A percentile compares a stretch with the other conserved stretches of the same genome.
These are phyloP conservation scores for Polychytrium aggregatum DNA, from an alignment of 192 early-diverging fungal species.

Conservation along the genomic window DNA sequence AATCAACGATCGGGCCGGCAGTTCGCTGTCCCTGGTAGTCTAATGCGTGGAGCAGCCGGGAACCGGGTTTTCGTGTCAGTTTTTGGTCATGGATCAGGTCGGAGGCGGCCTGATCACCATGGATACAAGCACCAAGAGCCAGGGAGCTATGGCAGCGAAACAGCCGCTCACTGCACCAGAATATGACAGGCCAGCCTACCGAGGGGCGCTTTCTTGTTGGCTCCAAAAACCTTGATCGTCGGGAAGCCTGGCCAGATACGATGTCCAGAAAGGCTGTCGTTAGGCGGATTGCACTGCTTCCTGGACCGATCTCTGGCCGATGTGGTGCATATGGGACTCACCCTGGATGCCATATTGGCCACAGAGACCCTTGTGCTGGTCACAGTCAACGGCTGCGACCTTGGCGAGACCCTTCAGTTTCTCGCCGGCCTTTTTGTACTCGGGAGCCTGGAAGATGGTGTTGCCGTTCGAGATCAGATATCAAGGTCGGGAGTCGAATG, in stretches of 20 bases:
- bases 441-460: slow-evolving; percentile 72
- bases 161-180: no score
- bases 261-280: background rate
- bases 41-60: no score
- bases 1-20: slow-evolving; percentile 64
- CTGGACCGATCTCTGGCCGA: background rate
- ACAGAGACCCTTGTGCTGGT: slow-evolving; percentile 69
- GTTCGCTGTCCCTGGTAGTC: slow-evolving; percentile 66
- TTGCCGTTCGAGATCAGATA: slow-evolving; percentile 16
- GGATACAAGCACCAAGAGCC: no score
- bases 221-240: slow-evolving; percentile 71
- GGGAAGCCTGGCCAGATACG: slow-evolving; percentile 67
- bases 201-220: slow-evolving; percentile 30
- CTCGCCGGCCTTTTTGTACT: slow-evolving; percentile 79
- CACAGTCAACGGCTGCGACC: slow-evolving; percentile 86
- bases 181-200: slow-evolving; percentile 7
- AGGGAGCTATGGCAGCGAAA: no score
- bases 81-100: no score
- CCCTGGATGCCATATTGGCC: slow-evolving; percentile 69
- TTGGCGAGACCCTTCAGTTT: slow-evolving; percentile 76
- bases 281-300: background rate
- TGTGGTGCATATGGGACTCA: no score
- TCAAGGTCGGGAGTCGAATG: background rate
- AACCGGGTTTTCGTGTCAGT: no score
- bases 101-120: slow-evolving; percentile 16